Base-by-base conservation (phyloP, 23 red algal species). In the Gracilaria caudata region DNA sequence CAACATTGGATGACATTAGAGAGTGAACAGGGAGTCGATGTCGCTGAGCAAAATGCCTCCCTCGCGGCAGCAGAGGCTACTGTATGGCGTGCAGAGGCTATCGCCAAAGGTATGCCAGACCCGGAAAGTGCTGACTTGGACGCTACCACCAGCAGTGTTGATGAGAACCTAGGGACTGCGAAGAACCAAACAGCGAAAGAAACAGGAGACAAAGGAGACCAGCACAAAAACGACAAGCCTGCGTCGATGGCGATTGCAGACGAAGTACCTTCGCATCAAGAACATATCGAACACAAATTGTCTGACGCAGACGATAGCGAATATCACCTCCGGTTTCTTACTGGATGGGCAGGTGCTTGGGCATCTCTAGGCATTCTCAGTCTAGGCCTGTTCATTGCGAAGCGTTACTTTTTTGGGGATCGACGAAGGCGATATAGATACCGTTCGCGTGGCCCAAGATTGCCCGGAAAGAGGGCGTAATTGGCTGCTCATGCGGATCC, bases 31-130 rank as follows among this genome's bases (percentile, higher is more conserved):
- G 85, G 85, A 17, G 36, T 79, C 25, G 51, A 79, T 45, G 64
- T 73, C 4, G 85, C 85, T 20, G 85, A 89, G 54, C 51, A 89
- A 28, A 89, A 77, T 24, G 85, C 85, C 29, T 78, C 68, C 64
- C 68, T 78, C 5, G 26, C 55, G 11, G 85, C 85, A 9, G 85
- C 85, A 45, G 85, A 89, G 56, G 85, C 85, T 35, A 89, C 57
- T 32, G 72, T 60, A 21, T 64, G 85, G 55, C 68, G 85, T 28
- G 85, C 68, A 21, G 25, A 79, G 36, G 73, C 53, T 39, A 46
- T 89, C 25, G 85, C 85, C 14, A 23, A 64, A 64, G 85, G 85
- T 8, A 51, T 79, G 68, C 85, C 85, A 25, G 85, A 89, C 26
- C 85, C 85, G 26, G 85, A 89, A 38, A 79, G 72, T 33, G 45